Conservation (phyloP, 2,329 filamentous ascomycete genomes). For the Aspergillus niger region DNA sequence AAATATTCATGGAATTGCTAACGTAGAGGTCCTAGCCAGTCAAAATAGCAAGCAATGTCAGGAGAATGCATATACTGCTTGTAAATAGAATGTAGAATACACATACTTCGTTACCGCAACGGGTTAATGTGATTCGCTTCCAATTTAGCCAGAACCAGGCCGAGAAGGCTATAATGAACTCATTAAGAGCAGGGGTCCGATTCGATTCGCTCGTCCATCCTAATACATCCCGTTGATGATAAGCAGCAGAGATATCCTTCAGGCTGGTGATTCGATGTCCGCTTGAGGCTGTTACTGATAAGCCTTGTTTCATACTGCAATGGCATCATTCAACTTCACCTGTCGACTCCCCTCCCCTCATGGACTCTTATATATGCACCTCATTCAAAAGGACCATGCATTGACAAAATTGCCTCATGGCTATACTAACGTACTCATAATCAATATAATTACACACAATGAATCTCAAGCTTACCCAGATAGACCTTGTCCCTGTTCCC, state of each 20-base stretch:
- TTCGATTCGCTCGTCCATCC: background rate
- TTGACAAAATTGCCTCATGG: too few species aligned
- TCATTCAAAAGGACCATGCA: background rate
- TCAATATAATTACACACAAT: background rate
- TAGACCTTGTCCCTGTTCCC: background rate
- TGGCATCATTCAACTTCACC: background rate
- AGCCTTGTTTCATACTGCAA: background rate
- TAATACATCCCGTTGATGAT: background rate
- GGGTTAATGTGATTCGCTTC: background rate
- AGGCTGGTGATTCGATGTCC: conserved; percentile 12
- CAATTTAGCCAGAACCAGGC: background rate
- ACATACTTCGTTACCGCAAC: too few species aligned
- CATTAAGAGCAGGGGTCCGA: background rate
- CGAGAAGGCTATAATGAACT: background rate
- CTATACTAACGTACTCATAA: background rate
- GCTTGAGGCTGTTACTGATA: background rate
- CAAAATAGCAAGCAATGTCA: background rate
- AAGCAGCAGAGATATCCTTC: conserved; percentile 12
- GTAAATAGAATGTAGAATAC: background rate
- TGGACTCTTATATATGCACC: background rate
- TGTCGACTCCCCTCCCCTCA: background rate
- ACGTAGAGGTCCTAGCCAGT: too few species aligned
- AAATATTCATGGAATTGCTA: too few species aligned
- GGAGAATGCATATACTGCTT: background rate
- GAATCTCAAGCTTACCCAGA: background rate